These are phyloP conservation scores for Salicornia ramosissima DNA, from an alignment of 148 eudicot species.

Conservation along the genomic window DNA sequence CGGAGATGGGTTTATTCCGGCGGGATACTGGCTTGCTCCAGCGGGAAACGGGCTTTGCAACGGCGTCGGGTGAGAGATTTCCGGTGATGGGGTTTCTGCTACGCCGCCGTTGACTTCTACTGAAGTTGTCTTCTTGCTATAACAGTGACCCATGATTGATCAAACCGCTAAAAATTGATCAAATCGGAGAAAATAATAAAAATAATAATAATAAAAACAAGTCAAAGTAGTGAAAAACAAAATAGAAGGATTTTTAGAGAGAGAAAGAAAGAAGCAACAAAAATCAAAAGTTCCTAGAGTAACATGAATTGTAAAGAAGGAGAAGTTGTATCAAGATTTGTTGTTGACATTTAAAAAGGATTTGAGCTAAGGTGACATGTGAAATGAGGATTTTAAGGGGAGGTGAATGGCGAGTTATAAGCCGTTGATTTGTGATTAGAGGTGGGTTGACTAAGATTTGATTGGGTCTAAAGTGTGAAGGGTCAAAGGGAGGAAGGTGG, in stretches of 20 bases:
- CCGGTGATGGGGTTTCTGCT: slow-evolving; percentile 14
- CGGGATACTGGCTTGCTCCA: slow-evolving; percentile 70
- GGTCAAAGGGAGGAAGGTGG: slow-evolving; percentile 26
- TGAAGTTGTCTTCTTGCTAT: slow-evolving; percentile 39
- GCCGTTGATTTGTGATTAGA: slow-evolving; percentile 7
- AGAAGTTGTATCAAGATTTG: background rate
- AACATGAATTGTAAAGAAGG: slow-evolving; percentile 16
- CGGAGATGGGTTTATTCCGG: slow-evolving; percentile 62
- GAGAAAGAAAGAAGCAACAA: background rate
- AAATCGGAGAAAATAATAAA: background rate
- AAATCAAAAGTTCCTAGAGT: background rate
- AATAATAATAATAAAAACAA: too few relatives aligned
- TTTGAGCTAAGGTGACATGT: background rate
- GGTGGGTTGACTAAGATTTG: slow-evolving; percentile 23
- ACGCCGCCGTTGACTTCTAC: slow-evolving; percentile 31
- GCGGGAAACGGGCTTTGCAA: slow-evolving; percentile 61
- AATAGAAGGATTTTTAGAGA: background rate
- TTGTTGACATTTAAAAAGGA: slow-evolving; percentile 23
- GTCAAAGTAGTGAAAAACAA: background rate
- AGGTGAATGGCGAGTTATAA: background rate
- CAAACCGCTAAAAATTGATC: background rate
- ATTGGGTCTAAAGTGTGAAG: slow-evolving; percentile 16
- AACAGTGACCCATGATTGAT: slow-evolving; percentile 69
- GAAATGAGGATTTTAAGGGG: background rate
- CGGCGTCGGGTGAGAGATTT: slow-evolving; percentile 27